Base-by-base conservation (phyloP, 108 stramenopile genomes). In the Skeletonema marinoi region DNA sequence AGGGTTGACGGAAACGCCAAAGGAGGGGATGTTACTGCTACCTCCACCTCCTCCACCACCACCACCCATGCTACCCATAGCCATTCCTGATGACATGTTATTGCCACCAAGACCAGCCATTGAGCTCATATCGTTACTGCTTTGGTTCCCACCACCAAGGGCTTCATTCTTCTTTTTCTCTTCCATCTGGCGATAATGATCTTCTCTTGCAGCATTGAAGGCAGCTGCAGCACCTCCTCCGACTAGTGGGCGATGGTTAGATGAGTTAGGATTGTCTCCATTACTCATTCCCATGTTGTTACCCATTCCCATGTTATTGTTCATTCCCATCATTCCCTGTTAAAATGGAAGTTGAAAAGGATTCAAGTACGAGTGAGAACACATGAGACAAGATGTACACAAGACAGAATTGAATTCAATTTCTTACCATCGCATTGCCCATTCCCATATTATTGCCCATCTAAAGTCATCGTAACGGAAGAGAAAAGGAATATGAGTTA, bases 151-250 rank as follows among this genome's bases (percentile, higher is more conserved):
- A 54, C 74, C n/a, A 58, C 70, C 70, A 33, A 44, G 33, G 11
- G 44, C 13, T 3, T 71, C 29, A 21, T 59, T 32, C 66, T 44
- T 67, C 25, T 19, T 73, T 46, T 65, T 19, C 32, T 25, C 73
- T 19, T 75, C 74, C 38, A 58, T 56, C 70, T 81, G 76, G 66
- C 80, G 71, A 68, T 87, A 87, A 73, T 92, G 88, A 77, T 93
- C 92, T 2, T 90, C 92, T 21, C 92, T 71, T 31, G 91, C 90
- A 33, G 95, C 92, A 78, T 96, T 92, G 65, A 88, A 96, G 19
- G 92, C 95, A 32, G 92, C 90, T 32, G 91, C 95, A 46, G 92
- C 60, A 61, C 91, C 92, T 19, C 91, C 92, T 59, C 92, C 91
- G 4, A 89, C 90, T 25, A 91, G 72, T 16, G 92, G 92, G 35